Evolutionary conservation across 495 filamentous ascomycete species (phyloP).

Genomic region (Talaromyces borbonicus): DNA sequence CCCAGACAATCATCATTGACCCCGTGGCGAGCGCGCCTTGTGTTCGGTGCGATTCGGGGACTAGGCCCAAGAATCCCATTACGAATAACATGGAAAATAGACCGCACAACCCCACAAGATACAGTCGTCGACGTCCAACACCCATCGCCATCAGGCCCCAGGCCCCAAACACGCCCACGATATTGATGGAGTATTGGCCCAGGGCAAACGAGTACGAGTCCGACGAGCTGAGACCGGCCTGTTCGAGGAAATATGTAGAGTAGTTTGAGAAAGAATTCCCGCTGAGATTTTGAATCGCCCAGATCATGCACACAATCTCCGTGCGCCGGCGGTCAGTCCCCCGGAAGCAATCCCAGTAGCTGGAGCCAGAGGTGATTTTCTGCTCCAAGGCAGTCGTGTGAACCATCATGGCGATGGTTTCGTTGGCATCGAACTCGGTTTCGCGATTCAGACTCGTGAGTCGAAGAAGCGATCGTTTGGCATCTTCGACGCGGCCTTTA

Average conservation of each 20-base stretch:
- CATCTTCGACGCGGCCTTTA: constrained; percentile 55
- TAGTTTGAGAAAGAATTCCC: constrained; percentile 77
- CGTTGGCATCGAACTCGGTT: constrained; percentile 57
- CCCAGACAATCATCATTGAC: constrained; percentile 62
- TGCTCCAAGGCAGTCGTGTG: constrained; percentile 68
- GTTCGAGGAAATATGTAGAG: constrained; percentile 67
- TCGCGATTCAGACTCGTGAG: constrained; percentile 49
- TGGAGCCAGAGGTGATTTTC: constrained; percentile 58
- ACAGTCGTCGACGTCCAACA: constrained; percentile 62
- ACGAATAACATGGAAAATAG: constrained; percentile 58
- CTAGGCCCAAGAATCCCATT: constrained; percentile 65
- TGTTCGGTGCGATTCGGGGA: constrained; percentile 40
- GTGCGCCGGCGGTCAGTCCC: constrained; percentile 66
- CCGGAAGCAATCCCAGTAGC: constrained; percentile 65
- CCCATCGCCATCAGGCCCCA: constrained; percentile 64
- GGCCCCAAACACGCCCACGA: constrained; percentile 59
- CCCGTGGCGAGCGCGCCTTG: constrained; percentile 57
- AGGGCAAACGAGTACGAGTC: constrained; percentile 61
- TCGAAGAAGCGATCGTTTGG: constrained; percentile 56
- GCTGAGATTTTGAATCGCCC: constrained; percentile 74
- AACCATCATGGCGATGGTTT: constrained; percentile 78
- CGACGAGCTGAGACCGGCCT: constrained; percentile 51
- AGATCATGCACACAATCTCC: constrained; percentile 69
- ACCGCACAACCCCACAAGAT: constrained; percentile 56
- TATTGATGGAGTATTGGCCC: constrained; percentile 68